Evolutionary conservation across 495 filamentous ascomycete species (phyloP), one percentile per base, ranked within the genome.

Genomic region (Hypoxylon intermedium): DNA sequence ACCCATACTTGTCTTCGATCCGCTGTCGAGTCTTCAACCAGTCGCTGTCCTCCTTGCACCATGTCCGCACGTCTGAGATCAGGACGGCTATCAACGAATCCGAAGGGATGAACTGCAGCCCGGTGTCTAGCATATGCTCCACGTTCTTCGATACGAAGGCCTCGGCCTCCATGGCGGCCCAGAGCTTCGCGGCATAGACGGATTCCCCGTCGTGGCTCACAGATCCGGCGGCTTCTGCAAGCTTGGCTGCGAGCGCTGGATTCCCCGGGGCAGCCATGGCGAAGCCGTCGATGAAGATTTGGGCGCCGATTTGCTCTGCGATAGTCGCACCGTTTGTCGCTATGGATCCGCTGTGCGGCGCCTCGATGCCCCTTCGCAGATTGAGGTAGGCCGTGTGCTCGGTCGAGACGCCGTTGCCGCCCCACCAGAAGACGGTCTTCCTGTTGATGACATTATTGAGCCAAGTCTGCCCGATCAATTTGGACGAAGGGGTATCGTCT

Each of bases 381-480:
- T 73, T 73, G 6, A 73, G 42, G 28, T 45, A 73, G 1, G 71
- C 71, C 23, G 71, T 73, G 24, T 73, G 71, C 42, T 73, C 71
- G 2, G 71, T 72, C 4, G 67, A 68, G 13, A 72, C 43, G n/a
- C 71, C 71, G 24, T 64, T 53, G 33, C 71, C 71, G 18, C 71
- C 71, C 71, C 71, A 73, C 69, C 68, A 72, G 28, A 73, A 70
- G 12, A 72, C 48, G 6, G 69, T 60, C 7, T 53, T 60, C n/a
- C 43, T 9, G 19, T 67, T 57, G 31, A 73, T 66, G 1, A 67
- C 44, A n/a, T 63, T 62, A 30, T 73, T 72, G 3, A 72, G 53
- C 71, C 71, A 73, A 0, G 71, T 73, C 43, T 62, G 66, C 16
- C 68, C 70, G 28, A 72, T 55, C 34, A 15, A 15, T 2, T 5